Percentiles rank a stretch among this genome's conserved stretches.
These are phyloP conservation scores for Phytophthora colocasiae DNA, from an alignment of 352 stramenopile species.

Conservation along the genomic window DNA sequence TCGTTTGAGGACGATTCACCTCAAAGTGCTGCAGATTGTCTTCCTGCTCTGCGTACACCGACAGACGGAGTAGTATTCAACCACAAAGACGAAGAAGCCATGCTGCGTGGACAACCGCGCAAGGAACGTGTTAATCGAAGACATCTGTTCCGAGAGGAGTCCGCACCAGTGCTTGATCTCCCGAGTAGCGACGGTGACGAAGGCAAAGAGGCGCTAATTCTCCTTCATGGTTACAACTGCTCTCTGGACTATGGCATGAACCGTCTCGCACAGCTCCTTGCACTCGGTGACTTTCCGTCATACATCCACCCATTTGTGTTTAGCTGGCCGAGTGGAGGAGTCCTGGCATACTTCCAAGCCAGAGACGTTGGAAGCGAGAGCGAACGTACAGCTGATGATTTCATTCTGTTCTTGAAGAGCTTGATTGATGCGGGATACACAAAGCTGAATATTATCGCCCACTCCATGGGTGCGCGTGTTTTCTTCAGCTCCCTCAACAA, in stretches of 20 bases:
- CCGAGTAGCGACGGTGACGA: conserved; percentile 19
- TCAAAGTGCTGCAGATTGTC: conserved; percentile 47
- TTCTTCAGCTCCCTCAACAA: conserved; percentile 64
- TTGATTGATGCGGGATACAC: conserved; percentile 69
- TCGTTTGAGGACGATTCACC: conserved; percentile 44
- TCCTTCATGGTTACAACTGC: conserved; percentile 80
- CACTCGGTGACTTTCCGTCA: conserved; percentile 69
- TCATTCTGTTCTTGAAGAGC: conserved; percentile 61
- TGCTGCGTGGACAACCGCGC: conserved; percentile 10
- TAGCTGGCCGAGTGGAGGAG: conserved; percentile 72
- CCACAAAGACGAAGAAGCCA: conserved; percentile 34
- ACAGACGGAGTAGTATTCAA: conserved; percentile 64
- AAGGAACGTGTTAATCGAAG: conserved; percentile 28
- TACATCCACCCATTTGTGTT: conserved; percentile 80
- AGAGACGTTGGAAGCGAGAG: conserved; percentile 54
- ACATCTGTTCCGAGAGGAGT: conserved; percentile 41
- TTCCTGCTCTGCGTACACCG: conserved; percentile 48
- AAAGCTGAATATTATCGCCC: conserved; percentile 68
- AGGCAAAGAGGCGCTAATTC: conserved; percentile 62
- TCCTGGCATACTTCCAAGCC: conserved; percentile 67
- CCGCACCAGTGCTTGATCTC: conserved; percentile 39
- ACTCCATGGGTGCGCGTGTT: conserved; percentile 71
- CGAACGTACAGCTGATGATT: conserved; percentile 48
- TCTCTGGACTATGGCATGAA: conserved; percentile 74
- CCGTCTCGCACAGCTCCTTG: conserved; percentile 62